Conservation (phyloP, 805 yeast species). For the Wickerhamomyces canadensis region DNA sequence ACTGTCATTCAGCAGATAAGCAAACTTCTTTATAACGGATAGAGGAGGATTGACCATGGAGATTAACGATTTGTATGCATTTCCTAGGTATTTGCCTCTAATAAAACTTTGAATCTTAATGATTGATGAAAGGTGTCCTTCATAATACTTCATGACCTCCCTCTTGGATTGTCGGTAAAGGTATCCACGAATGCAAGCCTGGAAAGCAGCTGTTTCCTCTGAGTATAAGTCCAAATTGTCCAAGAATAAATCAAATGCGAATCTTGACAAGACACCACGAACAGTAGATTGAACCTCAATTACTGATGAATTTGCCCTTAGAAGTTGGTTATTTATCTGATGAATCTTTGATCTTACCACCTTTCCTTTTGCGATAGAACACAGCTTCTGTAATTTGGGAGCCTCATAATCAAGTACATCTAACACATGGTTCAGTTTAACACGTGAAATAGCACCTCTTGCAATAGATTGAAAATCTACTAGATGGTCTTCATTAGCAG, state of each 20-base stretch:
- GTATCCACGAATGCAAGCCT: slow-evolving; percentile 48
- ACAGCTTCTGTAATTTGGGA: slow-evolving; percentile 25
- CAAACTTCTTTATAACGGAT: slow-evolving; percentile 69
- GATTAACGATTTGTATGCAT: slow-evolving; percentile 69
- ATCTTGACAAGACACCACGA: slow-evolving; percentile 61
- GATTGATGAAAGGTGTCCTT: slow-evolving; percentile 48
- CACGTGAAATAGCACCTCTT: slow-evolving; percentile 38
- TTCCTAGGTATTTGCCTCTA: slow-evolving; percentile 60
- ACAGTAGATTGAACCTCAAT: slow-evolving; percentile 49
- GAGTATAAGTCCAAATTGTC: slow-evolving; percentile 47
- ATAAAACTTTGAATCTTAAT: slow-evolving; percentile 70
- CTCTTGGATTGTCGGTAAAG: slow-evolving; percentile 32
- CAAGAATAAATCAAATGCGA: slow-evolving; percentile 44
- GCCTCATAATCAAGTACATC: slow-evolving; percentile 24
- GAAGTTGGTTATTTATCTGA: not conserved
- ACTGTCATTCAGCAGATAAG: slow-evolving; percentile 65
- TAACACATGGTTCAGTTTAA: slow-evolving; percentile 19
- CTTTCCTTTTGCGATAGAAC: slow-evolving; percentile 35
- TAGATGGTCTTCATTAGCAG: slow-evolving; percentile 16
- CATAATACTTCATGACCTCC: slow-evolving; percentile 42
- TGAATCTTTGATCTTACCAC: slow-evolving; percentile 25
- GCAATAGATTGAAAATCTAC: slow-evolving; percentile 47
- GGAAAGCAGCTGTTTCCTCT: slow-evolving; percentile 39
- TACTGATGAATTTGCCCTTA: slow-evolving; percentile 16
- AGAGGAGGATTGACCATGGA: slow-evolving; percentile 73